Evolutionary conservation across 306 rosid genomes (phyloP).

Genomic region (Castanospermum australe): DNA sequence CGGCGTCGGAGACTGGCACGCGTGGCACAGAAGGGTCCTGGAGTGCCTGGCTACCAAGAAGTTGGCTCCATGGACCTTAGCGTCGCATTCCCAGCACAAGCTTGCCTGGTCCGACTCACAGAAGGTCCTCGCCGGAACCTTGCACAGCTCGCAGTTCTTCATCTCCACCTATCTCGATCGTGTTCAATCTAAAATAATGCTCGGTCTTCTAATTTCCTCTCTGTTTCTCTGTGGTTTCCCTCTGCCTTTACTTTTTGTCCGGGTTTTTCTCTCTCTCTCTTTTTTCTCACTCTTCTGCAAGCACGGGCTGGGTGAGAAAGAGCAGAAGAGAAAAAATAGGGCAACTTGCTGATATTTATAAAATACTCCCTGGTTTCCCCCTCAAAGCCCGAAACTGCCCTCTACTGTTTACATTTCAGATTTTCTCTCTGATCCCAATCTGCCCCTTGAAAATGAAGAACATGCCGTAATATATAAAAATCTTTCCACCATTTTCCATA

Average conservation of each 20-base stretch:
- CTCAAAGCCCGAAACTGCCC: constrained; percentile 34
- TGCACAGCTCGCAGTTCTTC: constrained; percentile 79
- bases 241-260: too few species aligned
- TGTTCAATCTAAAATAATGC: not conserved
- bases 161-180: constrained; percentile 11
- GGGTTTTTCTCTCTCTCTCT: not conserved
- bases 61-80: constrained; percentile 74
- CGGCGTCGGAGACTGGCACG: constrained; percentile 69
- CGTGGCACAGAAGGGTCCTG: constrained; percentile 67
- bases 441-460: too few species aligned
- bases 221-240: not conserved
- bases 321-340: not conserved
- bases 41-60: constrained; percentile 75
- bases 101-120: constrained; percentile 81
- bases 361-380: constrained; percentile 9
- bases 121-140: constrained; percentile 54
- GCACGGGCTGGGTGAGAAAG: constrained; percentile 10
- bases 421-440: too few species aligned
- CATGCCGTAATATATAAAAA: too few species aligned
- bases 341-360: constrained; percentile 19
- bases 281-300: constrained; percentile 33
- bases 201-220: constrained; percentile 16
- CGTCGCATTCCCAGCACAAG: constrained; percentile 82
- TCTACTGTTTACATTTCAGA: not conserved
- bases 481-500: too few species aligned